Base-by-base conservation (phyloP, 331 rosid species). In the Acacia pycnantha region DNA sequence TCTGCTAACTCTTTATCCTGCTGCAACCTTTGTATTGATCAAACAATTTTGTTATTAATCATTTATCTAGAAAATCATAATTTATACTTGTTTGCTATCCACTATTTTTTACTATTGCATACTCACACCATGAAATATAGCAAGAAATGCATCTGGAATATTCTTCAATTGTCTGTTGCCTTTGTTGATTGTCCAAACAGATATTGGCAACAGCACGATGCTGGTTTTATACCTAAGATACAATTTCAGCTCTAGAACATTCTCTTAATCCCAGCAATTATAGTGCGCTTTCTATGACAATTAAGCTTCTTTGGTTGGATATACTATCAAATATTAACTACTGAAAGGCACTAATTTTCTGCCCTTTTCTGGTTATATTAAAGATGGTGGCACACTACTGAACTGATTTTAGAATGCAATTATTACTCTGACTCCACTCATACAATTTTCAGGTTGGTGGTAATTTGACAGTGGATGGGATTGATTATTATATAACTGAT, bases 391-490 rank as follows among this genome's bases (percentile, higher is more conserved):
- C 67, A 48, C 58, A 67, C 64, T 81, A 53, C 35, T 31, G 37
- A 50, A 58, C 4, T 70, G 62, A 8, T 41, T 78, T 70, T 70
- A 48, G 61, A 66, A 54, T 48, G 53, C 62, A 18, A 67, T 35
- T 81, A 27, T 74, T 77, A 31, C 74, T 85, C 69, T 76, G 72
- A 61, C 70, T 80, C 58, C 78, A 27, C 27, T 86, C 82, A 43
- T 51, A 48, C 78, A 72, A 80, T 73, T 84, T 89, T 78, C 96
- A 96, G 99, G 92, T 83, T 78, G 89, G 87, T 84, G 88, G 84
- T 80, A 96, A 89, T 86, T 82, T 83, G 89, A 91, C 97, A 16
- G 98, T 93, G 78, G 87, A 90, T 81, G 97, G 92, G 85, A 96
- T 96, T 85, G 94, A 96, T 77, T 96, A 81, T 89, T 90, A 85